Evolutionary conservation across 257 asterid genomes (phyloP), one percentile per base, ranked within the genome.

Genomic region (Rehmannia glutinosa): DNA sequence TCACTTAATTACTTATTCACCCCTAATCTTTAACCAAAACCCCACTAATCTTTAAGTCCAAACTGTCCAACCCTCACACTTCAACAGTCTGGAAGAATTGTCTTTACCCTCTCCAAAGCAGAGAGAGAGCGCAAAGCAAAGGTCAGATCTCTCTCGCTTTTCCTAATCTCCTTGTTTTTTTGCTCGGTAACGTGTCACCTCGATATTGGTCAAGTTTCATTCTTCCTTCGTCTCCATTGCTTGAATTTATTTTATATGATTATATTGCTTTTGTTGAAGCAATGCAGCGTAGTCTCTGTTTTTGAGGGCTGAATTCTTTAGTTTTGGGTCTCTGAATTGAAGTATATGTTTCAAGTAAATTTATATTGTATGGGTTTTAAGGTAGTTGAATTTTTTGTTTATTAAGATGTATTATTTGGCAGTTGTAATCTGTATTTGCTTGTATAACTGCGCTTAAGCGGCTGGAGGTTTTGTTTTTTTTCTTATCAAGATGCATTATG

Each of bases 91-190:
- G 39, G 6, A 16, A 36, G 52, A 59, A 73, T 65, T 36, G 70
- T 24, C 78, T 54, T 72, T 56, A 28, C 76, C 75, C 62, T 62
- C 77, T 38, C 63, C 59, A 64, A 6, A 33, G 38, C 53, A 64
- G 43, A 51, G 66, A 35, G 38, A 51, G 32, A 52, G 46, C 16
- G 20, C 35, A 39, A 21, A 28, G 69, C 71, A 17, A 24, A 70
- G 75, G 77, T 62, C 69, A 73, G 77, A 71, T 78, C 75, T 66
- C 74, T 50, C 53, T 62, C 43, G 52, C 53, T n/a, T 17, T 41
- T 27, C 16, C 28, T 42, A 56, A 36, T 69, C 64, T 68, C 64
- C 38, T 9, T 52, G 43, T 15, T 15, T 57, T 28, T 33, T 41
- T 66, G 41, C 61, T 74, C 38, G 55, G 63, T 38, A 32, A n/a